phyloP scores from a whole-genome alignment of 129 eudicot species.

The Flaveria bidentis region DNA sequence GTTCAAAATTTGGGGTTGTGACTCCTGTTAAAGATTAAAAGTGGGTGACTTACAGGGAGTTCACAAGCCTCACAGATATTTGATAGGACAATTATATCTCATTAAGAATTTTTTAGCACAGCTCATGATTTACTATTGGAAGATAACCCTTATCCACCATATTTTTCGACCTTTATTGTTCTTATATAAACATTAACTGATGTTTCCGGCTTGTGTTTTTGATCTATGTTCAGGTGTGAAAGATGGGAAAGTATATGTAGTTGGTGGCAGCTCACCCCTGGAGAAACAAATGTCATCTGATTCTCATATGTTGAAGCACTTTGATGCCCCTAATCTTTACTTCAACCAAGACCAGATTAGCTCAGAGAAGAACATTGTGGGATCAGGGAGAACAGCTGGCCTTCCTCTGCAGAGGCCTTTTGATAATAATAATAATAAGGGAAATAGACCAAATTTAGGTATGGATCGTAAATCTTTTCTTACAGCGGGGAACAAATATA shows the following conservation, averaged over 20 bases:
- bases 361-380: conserved; percentile 44
- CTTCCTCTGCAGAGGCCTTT: conserved; percentile 46
- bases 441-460: conserved; percentile 40
- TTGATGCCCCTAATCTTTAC: conserved; percentile 44
- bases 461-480: conserved; percentile 38
- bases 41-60: too few species aligned
- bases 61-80: too few species aligned
- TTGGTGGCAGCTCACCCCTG: conserved; percentile 48
- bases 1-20: background rate
- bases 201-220: conserved; percentile 2
- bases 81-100: background rate
- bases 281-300: conserved; percentile 53
- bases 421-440: conserved; percentile 37
- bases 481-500: conserved; percentile 45
- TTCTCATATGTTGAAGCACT: conserved; percentile 46
- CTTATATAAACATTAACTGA: background rate
- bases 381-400: conserved; percentile 56
- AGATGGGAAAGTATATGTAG: conserved; percentile 41
- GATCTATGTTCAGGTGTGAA: conserved; percentile 43
- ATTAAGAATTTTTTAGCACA: background rate
- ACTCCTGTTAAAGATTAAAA: background rate
- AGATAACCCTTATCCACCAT: background rate
- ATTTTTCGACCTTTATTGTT: background rate
- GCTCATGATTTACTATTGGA: background rate
- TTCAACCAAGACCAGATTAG: conserved; percentile 43